Conservation (phyloP, 1,139 yeast genomes). For the Waltiozyma sp. region DNA sequence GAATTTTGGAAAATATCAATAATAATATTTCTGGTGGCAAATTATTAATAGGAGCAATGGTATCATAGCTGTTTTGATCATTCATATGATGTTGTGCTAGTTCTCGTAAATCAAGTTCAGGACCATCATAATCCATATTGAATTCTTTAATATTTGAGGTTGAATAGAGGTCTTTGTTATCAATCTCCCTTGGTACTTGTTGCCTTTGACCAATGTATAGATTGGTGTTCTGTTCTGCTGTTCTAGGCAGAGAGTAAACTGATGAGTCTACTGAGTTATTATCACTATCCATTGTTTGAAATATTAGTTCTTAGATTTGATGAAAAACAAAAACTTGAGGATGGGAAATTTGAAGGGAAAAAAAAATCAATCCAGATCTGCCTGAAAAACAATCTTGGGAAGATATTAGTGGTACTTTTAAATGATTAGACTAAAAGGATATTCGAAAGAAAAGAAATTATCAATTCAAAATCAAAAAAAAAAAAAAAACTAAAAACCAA, state of each 20-base stretch:
- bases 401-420: too few species aligned
- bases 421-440: too few species aligned
- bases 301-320: too few species aligned
- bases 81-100: conserved; percentile 4
- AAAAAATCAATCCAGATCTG: too few species aligned
- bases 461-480: too few species aligned
- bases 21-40: conserved; percentile 78
- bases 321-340: too few species aligned
- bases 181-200: not conserved
- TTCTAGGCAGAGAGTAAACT: conserved; percentile 12
- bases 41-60: conserved; percentile 25
- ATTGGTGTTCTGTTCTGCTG: conserved; percentile 3
- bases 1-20: conserved; percentile 57
- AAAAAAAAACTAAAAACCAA: too few species aligned
- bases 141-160: conserved; percentile 3
- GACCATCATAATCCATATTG: conserved; percentile 8
- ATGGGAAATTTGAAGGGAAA: too few species aligned
- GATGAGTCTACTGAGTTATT: conserved; percentile 14
- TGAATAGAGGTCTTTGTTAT: not conserved
- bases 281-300: conserved; percentile 15
- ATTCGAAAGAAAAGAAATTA: too few species aligned
- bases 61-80: conserved; percentile 1
- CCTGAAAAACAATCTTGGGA: too few species aligned
- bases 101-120: conserved; percentile 6
- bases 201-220: not conserved